Base-by-base conservation (phyloP, 78 protist species). In the Speleostelium caveatum region DNA sequence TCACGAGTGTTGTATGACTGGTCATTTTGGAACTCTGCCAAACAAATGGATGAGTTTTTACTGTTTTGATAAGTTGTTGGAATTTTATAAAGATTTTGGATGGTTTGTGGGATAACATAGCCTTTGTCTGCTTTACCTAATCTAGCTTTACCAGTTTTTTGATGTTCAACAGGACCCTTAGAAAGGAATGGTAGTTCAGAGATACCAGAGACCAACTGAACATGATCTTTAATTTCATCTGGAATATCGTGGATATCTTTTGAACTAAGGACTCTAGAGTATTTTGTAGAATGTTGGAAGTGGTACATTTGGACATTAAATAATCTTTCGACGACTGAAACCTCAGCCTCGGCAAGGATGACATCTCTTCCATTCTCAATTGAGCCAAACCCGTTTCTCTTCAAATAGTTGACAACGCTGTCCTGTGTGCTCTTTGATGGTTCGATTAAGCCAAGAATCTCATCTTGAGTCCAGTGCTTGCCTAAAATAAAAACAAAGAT, bases 191-290 rank as follows among this genome's bases (percentile, higher is more conserved):
- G 93, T 12, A 87, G 56, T 53, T 67, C 86, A n/a, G 86, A 77
- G 49, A 87, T 30, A 75, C 88, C 88, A 16, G 93, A 26, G 17
- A 87, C 86, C n/a, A 87, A 53, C 6, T 87, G 71, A 55, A 87
- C 68, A n/a, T 41, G 35, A 35, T 73, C 51, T 21, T 32, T 30
- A 35, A 65, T 60, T 45, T 87, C 61, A 3, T 17, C 16, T 68
- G 86, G 93, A 36, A 87, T 42, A 28, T 30, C 32, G 58, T 73
- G 73, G 30, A 21, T 24, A n/a, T 39, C 33, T n/a, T 30, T 14
- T 22, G 93, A 72, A 75, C 93, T 80, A 19, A 75, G 69, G 3
- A 87, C 55, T 16, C n/a, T 6, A n/a, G 19, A 26, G 17, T 60
- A 36, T 19, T 33, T 35, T 21, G 7, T 24, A 35, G n/a, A 21